A percentile compares a stretch with the other conserved stretches of the same genome.
phyloP scores from a whole-genome alignment of 73 alveolate species.

The Paramecium sexaurelia region DNA sequence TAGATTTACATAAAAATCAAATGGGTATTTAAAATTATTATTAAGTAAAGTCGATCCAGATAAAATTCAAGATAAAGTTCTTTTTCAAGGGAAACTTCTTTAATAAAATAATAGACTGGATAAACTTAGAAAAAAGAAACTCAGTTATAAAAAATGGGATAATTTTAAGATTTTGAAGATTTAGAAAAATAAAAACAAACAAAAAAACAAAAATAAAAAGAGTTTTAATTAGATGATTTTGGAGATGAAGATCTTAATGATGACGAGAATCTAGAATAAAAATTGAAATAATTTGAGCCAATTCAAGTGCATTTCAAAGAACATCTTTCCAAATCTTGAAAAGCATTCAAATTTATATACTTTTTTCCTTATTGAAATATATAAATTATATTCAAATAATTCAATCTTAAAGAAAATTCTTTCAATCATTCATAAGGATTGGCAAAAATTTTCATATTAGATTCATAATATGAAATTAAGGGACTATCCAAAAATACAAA shows the following conservation, averaged over 20 bases:
- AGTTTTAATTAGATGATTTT: background rate
- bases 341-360: background rate
- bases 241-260: background rate
- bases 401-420: background rate
- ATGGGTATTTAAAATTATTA: conserved; percentile 45
- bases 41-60: background rate
- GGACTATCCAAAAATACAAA: background rate
- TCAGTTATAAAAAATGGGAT: background rate
- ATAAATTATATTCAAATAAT: background rate
- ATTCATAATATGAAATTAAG: background rate
- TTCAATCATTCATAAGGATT: background rate
- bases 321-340: background rate
- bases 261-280: background rate
- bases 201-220: background rate
- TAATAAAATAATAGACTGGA: conserved; percentile 3
- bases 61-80: conserved; percentile 24
- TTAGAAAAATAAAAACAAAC: background rate
- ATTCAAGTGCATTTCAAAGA: background rate
- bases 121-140: background rate
- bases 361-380: background rate
- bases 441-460: background rate
- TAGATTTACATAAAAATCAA: background rate
- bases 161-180: conserved; percentile 4
- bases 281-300: background rate
- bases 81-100: background rate